Conservation (phyloP, 2,329 filamentous ascomycete species). For the Penicillium oxalicum region DNA sequence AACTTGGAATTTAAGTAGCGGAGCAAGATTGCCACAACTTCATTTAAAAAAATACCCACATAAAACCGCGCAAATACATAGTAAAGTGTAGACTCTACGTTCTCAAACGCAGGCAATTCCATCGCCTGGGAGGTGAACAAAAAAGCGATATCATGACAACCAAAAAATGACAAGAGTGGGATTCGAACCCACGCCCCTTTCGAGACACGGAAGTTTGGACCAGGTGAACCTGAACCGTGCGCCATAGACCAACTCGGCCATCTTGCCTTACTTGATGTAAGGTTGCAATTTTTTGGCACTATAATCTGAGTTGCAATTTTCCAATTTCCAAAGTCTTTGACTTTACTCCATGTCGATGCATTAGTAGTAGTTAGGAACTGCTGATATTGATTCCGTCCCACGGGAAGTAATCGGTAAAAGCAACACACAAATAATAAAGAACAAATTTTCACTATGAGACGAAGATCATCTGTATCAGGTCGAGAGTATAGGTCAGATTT, state of each 20-base stretch:
- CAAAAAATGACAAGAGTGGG: conserved; percentile 18
- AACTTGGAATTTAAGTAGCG: no score
- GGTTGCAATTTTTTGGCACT: background rate
- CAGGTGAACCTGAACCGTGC: conserved; percentile 21
- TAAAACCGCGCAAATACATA: no score
- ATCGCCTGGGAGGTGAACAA: background rate
- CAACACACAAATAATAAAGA: no score
- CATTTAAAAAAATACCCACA: no score
- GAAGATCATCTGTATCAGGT: no score
- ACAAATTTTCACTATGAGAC: no score
- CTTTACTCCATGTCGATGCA: background rate
- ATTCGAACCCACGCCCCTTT: conserved; percentile 21
- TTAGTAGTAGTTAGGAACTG: no score
- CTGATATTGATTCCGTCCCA: no score
- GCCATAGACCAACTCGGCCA: conserved; percentile 30
- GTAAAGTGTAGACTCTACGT: background rate
- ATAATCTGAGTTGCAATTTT: background rate
- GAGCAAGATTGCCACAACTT: no score
- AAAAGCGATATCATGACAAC: background rate
- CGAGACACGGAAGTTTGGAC: conserved; percentile 19
- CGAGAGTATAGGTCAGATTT: no score
- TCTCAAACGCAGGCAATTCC: background rate
- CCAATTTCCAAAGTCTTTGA: no score
- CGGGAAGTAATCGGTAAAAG: no score
- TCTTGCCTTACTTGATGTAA: conserved; percentile 18